A percentile compares a stretch with the other conserved stretches of the same genome.
These are phyloP conservation scores for Cydonia oblonga DNA, from an alignment of 331 rosid genomes.

Conservation along the genomic window DNA sequence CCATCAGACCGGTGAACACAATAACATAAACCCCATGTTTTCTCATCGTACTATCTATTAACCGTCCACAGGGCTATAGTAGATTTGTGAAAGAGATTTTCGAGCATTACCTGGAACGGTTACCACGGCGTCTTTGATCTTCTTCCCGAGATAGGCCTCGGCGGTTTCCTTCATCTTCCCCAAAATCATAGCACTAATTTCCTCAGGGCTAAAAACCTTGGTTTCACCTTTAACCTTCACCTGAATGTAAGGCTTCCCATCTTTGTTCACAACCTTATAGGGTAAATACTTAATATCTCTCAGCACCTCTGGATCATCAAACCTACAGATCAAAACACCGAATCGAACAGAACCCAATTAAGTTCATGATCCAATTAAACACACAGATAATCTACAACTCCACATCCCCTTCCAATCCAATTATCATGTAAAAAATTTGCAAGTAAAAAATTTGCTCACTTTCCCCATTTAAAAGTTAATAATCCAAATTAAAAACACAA, in stretches of 20 bases:
- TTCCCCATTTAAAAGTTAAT: neutral
- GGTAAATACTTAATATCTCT: constrained; percentile 42
- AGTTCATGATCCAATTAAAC: neutral
- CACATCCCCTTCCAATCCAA: neutral
- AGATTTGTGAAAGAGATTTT: neutral
- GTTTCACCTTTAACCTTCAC: constrained; percentile 45
- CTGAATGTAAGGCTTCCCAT: constrained; percentile 45
- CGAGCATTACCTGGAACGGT: constrained; percentile 45
- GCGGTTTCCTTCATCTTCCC: constrained; percentile 54
- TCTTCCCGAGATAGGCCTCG: constrained; percentile 41
- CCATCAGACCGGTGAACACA: neutral
- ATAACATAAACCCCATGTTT: neutral
- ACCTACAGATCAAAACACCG: constrained; percentile 13
- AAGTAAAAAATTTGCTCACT: too few relatives aligned
- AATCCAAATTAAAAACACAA: neutral
- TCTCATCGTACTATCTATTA: neutral
- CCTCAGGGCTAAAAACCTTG: constrained; percentile 53
- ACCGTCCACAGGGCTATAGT: neutral
- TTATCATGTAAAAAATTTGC: neutral
- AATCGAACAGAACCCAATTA: neutral
- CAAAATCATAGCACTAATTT: constrained; percentile 48
- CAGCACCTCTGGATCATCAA: constrained; percentile 45
- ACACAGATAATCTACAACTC: neutral
- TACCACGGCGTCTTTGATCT: constrained; percentile 38
- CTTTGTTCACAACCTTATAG: constrained; percentile 39